Percentiles rank a stretch among this genome's conserved stretches.
Evolutionary conservation across 2,329 filamentous ascomycete genomes (phyloP).

Genomic region (Venturia effusa): DNA sequence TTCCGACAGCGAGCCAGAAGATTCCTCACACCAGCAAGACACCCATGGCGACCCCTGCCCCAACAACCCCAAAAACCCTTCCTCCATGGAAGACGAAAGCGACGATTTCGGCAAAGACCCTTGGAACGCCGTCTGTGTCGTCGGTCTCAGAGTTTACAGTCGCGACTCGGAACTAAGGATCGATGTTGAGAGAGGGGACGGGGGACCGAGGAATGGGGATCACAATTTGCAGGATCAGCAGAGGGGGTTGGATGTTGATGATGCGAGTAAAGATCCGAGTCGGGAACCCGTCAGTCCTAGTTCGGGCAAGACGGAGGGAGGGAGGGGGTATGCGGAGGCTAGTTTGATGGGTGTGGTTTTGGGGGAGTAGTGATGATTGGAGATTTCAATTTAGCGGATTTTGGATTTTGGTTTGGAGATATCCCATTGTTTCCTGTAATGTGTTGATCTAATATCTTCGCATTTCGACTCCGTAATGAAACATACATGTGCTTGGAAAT

Average conservation of each 20-base stretch:
- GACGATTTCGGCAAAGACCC: slow-evolving; percentile 39
- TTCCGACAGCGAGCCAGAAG: slow-evolving; percentile 6
- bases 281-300: slow-evolving; percentile 9
- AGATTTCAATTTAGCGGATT: no score
- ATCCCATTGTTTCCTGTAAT: no score
- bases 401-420: no score
- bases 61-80: slow-evolving; percentile 10
- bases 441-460: no score
- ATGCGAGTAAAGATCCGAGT: slow-evolving; percentile 25
- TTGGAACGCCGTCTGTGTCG: slow-evolving; percentile 52
- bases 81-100: slow-evolving; percentile 22
- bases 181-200: slow-evolving; percentile 29
- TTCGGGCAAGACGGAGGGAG: background rate
- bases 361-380: no score
- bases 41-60: background rate
- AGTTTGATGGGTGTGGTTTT: background rate
- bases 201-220: slow-evolving; percentile 17
- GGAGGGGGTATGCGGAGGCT: background rate
- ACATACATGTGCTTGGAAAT: no score
- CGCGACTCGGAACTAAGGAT: slow-evolving; percentile 41
- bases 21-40: background rate
- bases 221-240: slow-evolving; percentile 21
- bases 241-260: slow-evolving; percentile 25
- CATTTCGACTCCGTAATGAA: no score
- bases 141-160: slow-evolving; percentile 48